Base-by-base conservation (phyloP, 2,329 filamentous ascomycete genomes). In the Colletotrichum lindemuthianum region DNA sequence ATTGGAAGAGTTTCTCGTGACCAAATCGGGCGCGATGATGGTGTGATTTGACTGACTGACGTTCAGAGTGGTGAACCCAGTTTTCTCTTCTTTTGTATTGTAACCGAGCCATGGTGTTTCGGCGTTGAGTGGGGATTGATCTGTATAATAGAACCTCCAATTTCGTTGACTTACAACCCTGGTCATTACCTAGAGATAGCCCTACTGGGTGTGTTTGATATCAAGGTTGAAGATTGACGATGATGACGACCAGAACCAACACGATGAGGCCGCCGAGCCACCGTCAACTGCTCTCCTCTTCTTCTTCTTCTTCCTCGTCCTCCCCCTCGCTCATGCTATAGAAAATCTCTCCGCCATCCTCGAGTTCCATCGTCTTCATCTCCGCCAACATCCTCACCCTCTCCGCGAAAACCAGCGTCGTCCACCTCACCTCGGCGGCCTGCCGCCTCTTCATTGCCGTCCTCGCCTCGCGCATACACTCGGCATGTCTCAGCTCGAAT, bases 341-440 rank as follows among this genome's bases (percentile, higher is more conserved):
- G 10, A 45, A 41, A 34, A 44, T 45, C 24, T 56, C 58, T 6
- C 34, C 16, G 10, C 71, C 72, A 40, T 70, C 76, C 56, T 84
- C 78, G 45, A 82, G 72, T 73, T 85, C 83, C 2, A 77, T 72
- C 12, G 68, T 58, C 70, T 83, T 78, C 70, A 77, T 72, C 36
- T 78, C 78, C 7, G 64, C 72, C 50, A 87, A 72, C 67, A 85
- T 70, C 41, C 72, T 74, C 36, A 69, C 71, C 10, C 84, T 77
- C 71, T 85, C 84, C 6, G 76, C 71, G 6, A 79, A 67, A 4
- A 85, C 79, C 45, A 78, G 75, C 40, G 75, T 73, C 32, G 81
- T 71, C 85, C 85, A 88, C 60, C 72, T 75, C 60, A 76, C 72
- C 74, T 87, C 83, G 0, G 81, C 82, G 7, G 68, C 69, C 51